phyloP scores from a whole-genome alignment of 2,329 filamentous ascomycete species.

The Ilyonectria mors-panacis region DNA sequence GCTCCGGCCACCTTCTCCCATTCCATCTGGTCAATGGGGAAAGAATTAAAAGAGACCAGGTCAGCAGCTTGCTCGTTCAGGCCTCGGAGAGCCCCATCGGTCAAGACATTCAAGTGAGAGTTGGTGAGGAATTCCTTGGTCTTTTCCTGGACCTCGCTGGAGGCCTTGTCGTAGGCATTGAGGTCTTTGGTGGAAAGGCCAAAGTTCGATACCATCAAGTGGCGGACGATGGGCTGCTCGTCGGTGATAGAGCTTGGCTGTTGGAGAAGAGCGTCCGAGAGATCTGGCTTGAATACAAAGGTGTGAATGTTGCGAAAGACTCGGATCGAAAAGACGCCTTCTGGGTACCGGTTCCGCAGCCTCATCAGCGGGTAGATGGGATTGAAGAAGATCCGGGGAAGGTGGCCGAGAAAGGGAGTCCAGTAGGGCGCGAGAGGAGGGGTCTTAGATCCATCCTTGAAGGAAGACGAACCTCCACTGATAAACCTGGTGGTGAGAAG shows the following conservation, averaged over 20 bases:
- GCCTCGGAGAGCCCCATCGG: constrained; percentile 34
- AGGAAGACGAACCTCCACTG: constrained; percentile 57
- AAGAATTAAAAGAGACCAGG: constrained; percentile 57
- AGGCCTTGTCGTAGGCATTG: constrained; percentile 51
- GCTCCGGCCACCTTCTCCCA: constrained; percentile 56
- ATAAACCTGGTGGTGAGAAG: constrained; percentile 47
- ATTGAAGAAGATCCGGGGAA: constrained; percentile 50
- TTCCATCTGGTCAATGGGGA: constrained; percentile 55
- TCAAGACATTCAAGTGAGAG: constrained; percentile 43
- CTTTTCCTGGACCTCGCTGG: constrained; percentile 46
- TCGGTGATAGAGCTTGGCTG: constrained; percentile 48
- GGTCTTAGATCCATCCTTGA: constrained; percentile 35
- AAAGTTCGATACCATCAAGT: constrained; percentile 52
- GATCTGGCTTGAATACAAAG: constrained; percentile 53
- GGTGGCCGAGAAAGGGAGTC: constrained; percentile 56
- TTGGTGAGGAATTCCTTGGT: constrained; percentile 48
- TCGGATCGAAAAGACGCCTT: constrained; percentile 55
- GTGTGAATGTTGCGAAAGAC: constrained; percentile 53
- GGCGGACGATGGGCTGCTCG: constrained; percentile 43
- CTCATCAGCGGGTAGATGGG: constrained; percentile 49
- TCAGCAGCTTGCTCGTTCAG: constrained; percentile 52
- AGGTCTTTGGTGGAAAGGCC: constrained; percentile 49
- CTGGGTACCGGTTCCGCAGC: constrained; percentile 50
- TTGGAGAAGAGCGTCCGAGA: constrained; percentile 49
- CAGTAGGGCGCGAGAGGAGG: constrained; percentile 53